These are phyloP conservation scores for Microdochium nivale DNA, from an alignment of 2,329 filamentous ascomycete species.

Conservation along the genomic window DNA sequence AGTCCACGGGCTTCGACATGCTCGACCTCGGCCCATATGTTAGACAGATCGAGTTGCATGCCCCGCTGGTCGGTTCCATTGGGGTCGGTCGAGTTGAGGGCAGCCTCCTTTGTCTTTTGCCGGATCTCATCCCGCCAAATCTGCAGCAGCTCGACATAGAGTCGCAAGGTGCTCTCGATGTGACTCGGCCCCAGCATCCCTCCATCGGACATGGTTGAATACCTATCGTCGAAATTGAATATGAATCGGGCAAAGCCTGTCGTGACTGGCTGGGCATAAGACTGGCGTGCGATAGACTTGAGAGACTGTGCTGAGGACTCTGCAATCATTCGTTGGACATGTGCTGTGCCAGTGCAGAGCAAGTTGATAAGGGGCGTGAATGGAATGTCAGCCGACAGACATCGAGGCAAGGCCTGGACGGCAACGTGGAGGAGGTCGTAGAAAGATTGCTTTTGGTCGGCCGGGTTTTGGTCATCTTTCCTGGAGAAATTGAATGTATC, in stretches of 20 bases:
- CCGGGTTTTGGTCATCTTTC: slow-evolving; percentile 63
- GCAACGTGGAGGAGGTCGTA: slow-evolving; percentile 94
- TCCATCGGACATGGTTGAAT: slow-evolving; percentile 95
- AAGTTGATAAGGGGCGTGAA: slow-evolving; percentile 93
- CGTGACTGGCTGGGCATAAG: slow-evolving; percentile 88
- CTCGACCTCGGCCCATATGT: slow-evolving; percentile 87
- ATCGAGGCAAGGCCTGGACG: slow-evolving; percentile 91
- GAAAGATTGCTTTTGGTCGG: slow-evolving; percentile 86
- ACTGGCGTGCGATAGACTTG: slow-evolving; percentile 90
- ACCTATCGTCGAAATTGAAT: slow-evolving; percentile 95
- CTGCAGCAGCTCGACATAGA: slow-evolving; percentile 88
- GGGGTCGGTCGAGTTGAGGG: slow-evolving; percentile 55
- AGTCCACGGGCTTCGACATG: slow-evolving; percentile 94
- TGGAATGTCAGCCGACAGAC: slow-evolving; percentile 80
- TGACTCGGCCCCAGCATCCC: slow-evolving; percentile 91
- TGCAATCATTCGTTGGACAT: slow-evolving; percentile 88
- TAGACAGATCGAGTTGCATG: slow-evolving; percentile 74
- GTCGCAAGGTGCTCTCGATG: slow-evolving; percentile 84
- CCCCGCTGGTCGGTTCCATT: slow-evolving; percentile 59
- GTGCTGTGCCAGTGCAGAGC: slow-evolving; percentile 90
- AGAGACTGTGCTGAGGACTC: slow-evolving; percentile 85
- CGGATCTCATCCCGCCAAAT: slow-evolving; percentile 98
- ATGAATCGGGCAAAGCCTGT: slow-evolving; percentile 97
- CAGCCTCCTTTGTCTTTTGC: slow-evolving; percentile 69
- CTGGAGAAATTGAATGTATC: slow-evolving; percentile 89